Base-by-base conservation (phyloP, 495 filamentous ascomycete species). In the Penicillium coffeae region DNA sequence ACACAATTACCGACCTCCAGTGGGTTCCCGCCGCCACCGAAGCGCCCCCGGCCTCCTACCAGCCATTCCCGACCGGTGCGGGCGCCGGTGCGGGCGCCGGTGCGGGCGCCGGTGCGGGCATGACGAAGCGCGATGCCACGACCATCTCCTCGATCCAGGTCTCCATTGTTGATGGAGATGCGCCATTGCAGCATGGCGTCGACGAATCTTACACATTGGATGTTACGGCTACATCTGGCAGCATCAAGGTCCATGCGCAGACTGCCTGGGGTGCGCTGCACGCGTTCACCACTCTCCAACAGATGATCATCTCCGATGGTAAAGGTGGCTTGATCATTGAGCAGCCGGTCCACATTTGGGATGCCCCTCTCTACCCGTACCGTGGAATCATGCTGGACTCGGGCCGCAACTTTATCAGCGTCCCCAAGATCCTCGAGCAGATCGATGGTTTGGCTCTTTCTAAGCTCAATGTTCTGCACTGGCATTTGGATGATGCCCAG, bases 201-300 rank as follows among this genome's bases (percentile, higher is more conserved):
- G 74, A 82, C 54, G 79, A 83, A 56, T 79, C 77, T 0, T 83
- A 82, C 56, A 76, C 73, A n/a, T 52, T 83, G 15, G 65, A 72
- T 14, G 69, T 80, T 30, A 34, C 48, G 7, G 54, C 62, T 9
- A 51, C 47, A 15, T 64, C 68, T 1, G 54, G 50, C 40, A 60
- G 42, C 22, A 64, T 79, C 48, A 56, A 57, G 8, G 76, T 83
- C 55, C 72, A 61, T 3, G 63, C 77, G 19, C 52, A 74, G 44
- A 78, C 78, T 0, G 63, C 71, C 47, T 76, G 75, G 69, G 79
- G 78, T 22, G 76, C 74, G n/a, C 58, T 83, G 7, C 77, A 80
- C 57, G 79, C 78, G 12, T 78, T 83, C 50, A 81, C 77, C n/a
- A 83, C 79, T 8, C 58, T 80, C 22, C 72, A 75, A 48, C 77